Conservation (phyloP, 441 rosid species). For the Aquilaria agallochum region DNA sequence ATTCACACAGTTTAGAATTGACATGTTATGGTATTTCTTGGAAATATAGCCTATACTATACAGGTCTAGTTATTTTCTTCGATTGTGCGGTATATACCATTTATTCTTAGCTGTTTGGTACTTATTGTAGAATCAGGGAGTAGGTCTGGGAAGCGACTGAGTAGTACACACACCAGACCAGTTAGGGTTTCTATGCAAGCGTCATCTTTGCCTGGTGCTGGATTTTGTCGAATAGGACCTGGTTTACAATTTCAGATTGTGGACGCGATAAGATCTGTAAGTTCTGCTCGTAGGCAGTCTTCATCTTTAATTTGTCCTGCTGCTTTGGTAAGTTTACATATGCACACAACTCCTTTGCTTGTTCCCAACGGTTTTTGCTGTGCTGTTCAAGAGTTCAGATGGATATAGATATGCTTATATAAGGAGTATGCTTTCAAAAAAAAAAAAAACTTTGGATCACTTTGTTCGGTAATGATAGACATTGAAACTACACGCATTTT, state of each 20-base stretch:
- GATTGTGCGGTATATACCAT: too few relatives aligned
- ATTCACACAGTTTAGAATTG: too few relatives aligned
- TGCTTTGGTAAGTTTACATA: slow-evolving; percentile 36
- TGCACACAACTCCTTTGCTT: not conserved
- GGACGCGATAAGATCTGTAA: slow-evolving; percentile 15
- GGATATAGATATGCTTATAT: too few relatives aligned
- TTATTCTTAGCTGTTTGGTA: too few relatives aligned
- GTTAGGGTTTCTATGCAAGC: not conserved
- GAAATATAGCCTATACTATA: too few relatives aligned
- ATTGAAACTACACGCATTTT: not conserved
- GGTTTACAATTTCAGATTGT: slow-evolving; percentile 22
- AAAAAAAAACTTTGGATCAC: too few relatives aligned
- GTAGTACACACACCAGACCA: not conserved
- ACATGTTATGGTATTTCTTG: too few relatives aligned
- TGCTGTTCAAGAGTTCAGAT: too few relatives aligned
- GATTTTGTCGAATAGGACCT: slow-evolving; percentile 20
- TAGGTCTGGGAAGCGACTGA: not conserved
- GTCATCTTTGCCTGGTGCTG: not conserved
- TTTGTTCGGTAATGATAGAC: too few relatives aligned
- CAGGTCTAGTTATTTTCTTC: too few relatives aligned
- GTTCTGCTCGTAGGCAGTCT: slow-evolving; percentile 21
- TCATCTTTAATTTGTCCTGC: slow-evolving; percentile 36
- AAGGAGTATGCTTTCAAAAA: too few relatives aligned
- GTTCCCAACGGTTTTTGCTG: not conserved
- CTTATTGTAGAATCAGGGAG: too few relatives aligned